Evolutionary conservation across 2,329 filamentous ascomycete species (phyloP).

Genomic region (Fusarium sp.): DNA sequence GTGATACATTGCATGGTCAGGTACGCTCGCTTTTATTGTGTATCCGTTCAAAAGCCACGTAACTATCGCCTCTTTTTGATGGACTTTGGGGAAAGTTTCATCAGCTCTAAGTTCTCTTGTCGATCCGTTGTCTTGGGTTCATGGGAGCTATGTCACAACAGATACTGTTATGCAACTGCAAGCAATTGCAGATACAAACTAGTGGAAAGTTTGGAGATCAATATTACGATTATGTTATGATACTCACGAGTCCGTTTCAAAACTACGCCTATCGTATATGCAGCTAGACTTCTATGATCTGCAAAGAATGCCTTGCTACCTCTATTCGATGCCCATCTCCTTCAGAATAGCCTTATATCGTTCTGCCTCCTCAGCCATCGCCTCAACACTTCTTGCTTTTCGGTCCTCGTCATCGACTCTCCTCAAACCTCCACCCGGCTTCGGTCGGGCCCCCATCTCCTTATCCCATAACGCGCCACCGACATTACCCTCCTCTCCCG

Average conservation of each 20-base stretch:
- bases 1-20: not conserved
- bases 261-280: not conserved
- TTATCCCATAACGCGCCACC: constrained; percentile 73
- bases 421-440: constrained; percentile 69
- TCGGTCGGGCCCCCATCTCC: constrained; percentile 53
- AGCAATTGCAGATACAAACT: not conserved
- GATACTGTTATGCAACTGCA: not conserved
- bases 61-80: not conserved
- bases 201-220: not conserved
- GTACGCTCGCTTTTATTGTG: not conserved
- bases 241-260: not conserved
- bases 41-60: not conserved
- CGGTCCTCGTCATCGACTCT: constrained; percentile 77
- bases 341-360: constrained; percentile 66
- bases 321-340: constrained; percentile 52
- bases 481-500: constrained; percentile 86
- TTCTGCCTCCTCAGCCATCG: constrained; percentile 83
- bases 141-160: not conserved
- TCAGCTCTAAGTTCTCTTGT: not conserved
- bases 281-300: not conserved
- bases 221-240: not conserved
- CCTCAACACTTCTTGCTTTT: constrained; percentile 72
- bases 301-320: not conserved
- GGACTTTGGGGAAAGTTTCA: not conserved
- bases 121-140: not conserved